Evolutionary conservation across 1,284 basidiomycete species (phyloP), one percentile per base, ranked within the genome.

Genomic region (Chiua sp.): DNA sequence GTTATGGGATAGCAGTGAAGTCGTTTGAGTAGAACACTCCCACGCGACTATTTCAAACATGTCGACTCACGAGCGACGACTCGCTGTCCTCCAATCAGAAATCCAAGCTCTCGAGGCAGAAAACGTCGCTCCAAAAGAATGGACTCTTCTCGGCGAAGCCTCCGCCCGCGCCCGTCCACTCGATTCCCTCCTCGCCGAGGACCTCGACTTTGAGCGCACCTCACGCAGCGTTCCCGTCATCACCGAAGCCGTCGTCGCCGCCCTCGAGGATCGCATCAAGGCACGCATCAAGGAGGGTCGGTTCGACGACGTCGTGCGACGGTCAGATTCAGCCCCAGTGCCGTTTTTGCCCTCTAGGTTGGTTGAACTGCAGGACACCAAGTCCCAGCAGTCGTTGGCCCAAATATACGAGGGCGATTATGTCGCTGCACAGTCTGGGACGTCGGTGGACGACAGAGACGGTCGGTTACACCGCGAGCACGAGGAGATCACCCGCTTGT

Each of bases 361-460:
- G 64, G 88, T 98, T 62, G 96, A 98, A 72, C 81, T 99, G 22
- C 88, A 95, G 70, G 96, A 98, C 69, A 88, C 86, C 16, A 93
- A 96, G 73, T 94, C 92, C 8, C 82, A 86, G 18, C 92, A 96
- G 75, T 96, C 93, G 0, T 85, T 99, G 39, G 96, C 96, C 10
- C 93, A 99, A 77, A 93, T 98, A 60, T 99, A 99, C 77, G 98
- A 98, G 74, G 91, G 93, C 64, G 96, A 98, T 65, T 99, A 92
- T 76, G 82, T 89, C 53, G 86, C 87, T 3, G 83, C 85, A 23
- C 83, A 84, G 65, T 77, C 77, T n/a, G 87, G 82, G 22, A 74
- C 80, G 1, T 73, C 78, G 13, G 78, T 79, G 4, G 91, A 96
- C 65, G 92, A 95, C 67, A 83, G 94, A 2, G 96, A 99, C 68